Evolutionary conservation across 176 grass and related monocot genomes (phyloP).

Genomic region (Bolboschoenus planiculmis): DNA sequence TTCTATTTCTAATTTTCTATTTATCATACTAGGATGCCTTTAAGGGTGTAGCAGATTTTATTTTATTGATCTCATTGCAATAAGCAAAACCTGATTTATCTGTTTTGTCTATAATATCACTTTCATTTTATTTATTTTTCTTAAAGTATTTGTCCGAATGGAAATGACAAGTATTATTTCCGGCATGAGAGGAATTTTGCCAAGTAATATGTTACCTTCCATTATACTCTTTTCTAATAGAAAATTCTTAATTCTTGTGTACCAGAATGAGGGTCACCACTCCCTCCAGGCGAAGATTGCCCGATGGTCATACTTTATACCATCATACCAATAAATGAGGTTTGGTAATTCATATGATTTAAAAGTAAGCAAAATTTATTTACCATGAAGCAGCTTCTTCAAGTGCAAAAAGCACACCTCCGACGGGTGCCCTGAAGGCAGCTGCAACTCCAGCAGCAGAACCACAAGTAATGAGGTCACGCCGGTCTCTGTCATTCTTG

Average conservation of each 20-base stretch:
- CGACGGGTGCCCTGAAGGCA: slow-evolving; percentile 84
- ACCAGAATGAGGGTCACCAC: not conserved
- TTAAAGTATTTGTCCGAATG: not conserved
- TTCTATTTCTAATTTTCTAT: not conserved
- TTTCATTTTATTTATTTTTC: not conserved
- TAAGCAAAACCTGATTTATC: not conserved
- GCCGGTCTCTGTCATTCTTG: slow-evolving; percentile 79
- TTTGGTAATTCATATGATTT: not conserved
- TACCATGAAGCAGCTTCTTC: slow-evolving; percentile 98
- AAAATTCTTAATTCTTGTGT: not conserved
- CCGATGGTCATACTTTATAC: no score
- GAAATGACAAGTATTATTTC: not conserved
- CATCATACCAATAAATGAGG: no score
- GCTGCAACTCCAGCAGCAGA: slow-evolving; percentile 87
- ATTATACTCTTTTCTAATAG: not conserved
- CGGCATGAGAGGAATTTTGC: not conserved
- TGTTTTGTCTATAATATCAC: not conserved
- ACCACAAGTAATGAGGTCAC: slow-evolving; percentile 95
- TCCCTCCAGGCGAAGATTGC: no score
- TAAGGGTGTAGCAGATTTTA: not conserved
- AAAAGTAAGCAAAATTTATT: not conserved
- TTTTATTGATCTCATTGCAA: not conserved
- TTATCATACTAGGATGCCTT: not conserved
- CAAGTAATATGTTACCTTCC: not conserved
- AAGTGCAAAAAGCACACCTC: slow-evolving; percentile 94